These are phyloP conservation scores for Alternaria atra DNA, from an alignment of 2,329 filamentous ascomycete genomes.

Conservation along the genomic window DNA sequence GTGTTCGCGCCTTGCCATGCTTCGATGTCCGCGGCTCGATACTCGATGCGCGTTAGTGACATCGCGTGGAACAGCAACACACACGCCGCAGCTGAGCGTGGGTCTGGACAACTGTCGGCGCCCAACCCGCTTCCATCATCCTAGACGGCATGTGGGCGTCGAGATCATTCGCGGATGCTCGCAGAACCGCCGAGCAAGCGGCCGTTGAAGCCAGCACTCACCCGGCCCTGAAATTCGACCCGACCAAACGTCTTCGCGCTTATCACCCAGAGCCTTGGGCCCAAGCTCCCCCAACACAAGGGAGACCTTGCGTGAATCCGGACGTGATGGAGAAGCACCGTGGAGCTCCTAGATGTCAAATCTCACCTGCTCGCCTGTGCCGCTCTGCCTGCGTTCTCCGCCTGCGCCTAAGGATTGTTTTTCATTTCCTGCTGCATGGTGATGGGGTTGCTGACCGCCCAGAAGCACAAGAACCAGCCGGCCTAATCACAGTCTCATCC, in stretches of 20 bases:
- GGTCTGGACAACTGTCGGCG: conserved; percentile 12
- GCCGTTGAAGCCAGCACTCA: conserved; percentile 10
- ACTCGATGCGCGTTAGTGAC: neutral
- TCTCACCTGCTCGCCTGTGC: neutral
- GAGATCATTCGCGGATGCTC: conserved; percentile 7
- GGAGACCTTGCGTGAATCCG: conserved; percentile 12
- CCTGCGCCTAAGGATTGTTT: neutral
- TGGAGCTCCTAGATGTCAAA: neutral
- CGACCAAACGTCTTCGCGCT: conserved; percentile 15
- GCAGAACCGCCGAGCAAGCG: conserved; percentile 9
- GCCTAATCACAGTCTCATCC: conserved; percentile 34
- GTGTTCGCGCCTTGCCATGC: conserved; percentile 9
- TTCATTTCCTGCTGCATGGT: conserved; percentile 27
- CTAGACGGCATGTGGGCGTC: conserved; percentile 2
- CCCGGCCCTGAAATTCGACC: conserved; percentile 8
- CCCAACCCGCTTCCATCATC: conserved; percentile 10
- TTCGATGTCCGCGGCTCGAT: neutral
- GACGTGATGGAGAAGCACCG: neutral
- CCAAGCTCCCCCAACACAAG: conserved; percentile 15
- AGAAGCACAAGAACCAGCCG: conserved; percentile 27
- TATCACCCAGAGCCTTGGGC: conserved; percentile 20
- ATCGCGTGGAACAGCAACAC: conserved; percentile 12
- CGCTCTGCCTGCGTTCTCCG: conserved; percentile 2
- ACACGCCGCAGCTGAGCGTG: conserved; percentile 4
- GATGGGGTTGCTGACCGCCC: conserved; percentile 38